phyloP scores from a whole-genome alignment of 2,329 filamentous ascomycete genomes.

The Sarocladium strictum region DNA sequence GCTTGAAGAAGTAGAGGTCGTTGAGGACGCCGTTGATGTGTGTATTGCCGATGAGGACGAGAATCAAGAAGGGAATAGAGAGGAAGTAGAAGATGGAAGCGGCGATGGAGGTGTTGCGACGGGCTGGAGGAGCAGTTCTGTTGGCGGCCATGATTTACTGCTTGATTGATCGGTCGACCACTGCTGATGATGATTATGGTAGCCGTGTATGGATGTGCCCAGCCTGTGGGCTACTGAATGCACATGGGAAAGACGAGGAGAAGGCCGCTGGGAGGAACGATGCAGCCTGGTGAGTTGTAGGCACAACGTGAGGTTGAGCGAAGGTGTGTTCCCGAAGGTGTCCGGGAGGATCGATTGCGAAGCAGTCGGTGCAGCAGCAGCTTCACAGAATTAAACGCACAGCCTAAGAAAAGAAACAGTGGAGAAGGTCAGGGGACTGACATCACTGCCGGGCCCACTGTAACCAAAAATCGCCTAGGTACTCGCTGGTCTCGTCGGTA shows the following conservation, averaged over 20 bases:
- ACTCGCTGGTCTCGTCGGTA: too few relatives aligned
- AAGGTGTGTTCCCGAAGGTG: background rate
- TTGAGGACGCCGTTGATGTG: slow-evolving; percentile 54
- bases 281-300: background rate
- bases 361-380: background rate
- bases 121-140: slow-evolving; percentile 22
- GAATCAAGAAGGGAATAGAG: slow-evolving; percentile 70
- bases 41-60: slow-evolving; percentile 73
- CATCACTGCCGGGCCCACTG: slow-evolving; percentile 8
- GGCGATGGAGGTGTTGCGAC: slow-evolving; percentile 56
- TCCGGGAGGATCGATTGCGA: background rate
- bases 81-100: slow-evolving; percentile 67
- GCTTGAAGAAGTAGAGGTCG: slow-evolving; percentile 75
- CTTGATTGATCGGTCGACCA: background rate
- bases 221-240: background rate
- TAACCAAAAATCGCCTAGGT: too few relatives aligned
- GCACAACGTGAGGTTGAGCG: slow-evolving; percentile 7
- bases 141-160: slow-evolving; percentile 21
- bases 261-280: background rate
- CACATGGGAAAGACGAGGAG: background rate
- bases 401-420: background rate
- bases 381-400: too few relatives aligned
- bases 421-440: background rate
- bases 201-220: background rate
- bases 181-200: slow-evolving; percentile 3